Conservation (phyloP, 805 yeast genomes). For the Alloascoidea africana region DNA sequence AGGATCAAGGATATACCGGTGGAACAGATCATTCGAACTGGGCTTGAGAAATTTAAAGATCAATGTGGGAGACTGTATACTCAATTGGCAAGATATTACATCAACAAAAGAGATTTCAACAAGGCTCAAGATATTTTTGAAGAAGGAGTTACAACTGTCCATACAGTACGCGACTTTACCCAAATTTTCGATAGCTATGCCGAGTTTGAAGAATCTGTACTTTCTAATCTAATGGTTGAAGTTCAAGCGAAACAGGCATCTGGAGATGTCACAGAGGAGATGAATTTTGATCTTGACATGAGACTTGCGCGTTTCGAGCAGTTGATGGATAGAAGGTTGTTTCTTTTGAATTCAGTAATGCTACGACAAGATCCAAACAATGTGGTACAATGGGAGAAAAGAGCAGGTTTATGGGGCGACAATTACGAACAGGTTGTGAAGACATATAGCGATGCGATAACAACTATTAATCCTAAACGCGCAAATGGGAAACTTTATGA, state of each 20-base stretch:
- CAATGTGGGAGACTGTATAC: constrained; percentile 36
- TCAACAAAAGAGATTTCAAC: constrained; percentile 20
- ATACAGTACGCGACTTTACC: constrained; percentile 46
- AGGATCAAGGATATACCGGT: constrained; percentile 14
- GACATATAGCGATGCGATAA: constrained; percentile 51
- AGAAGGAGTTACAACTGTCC: constrained; percentile 28
- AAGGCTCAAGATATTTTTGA: constrained; percentile 30
- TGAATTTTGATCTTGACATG: constrained; percentile 24
- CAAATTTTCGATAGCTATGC: constrained; percentile 45
- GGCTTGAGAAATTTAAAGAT: constrained; percentile 36
- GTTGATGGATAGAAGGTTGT: constrained; percentile 38
- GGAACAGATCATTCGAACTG: constrained; percentile 20
- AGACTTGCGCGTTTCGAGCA: constrained; percentile 33
- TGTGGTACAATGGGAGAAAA: constrained; percentile 53
- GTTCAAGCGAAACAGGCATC: constrained; percentile 9
- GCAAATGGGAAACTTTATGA: constrained; percentile 28
- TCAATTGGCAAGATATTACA: constrained; percentile 32
- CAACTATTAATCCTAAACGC: constrained; percentile 45
- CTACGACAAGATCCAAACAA: constrained; percentile 46
- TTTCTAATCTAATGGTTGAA: constrained; percentile 19
- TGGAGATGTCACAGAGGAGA: constrained; percentile 6
- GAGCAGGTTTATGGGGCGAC: constrained; percentile 31
- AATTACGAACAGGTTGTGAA: constrained; percentile 28
- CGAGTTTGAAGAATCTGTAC: constrained; percentile 39
- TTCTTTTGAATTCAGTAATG: constrained; percentile 51